These are phyloP conservation scores for Ottelia alismoides DNA, from an alignment of 106 monocot genomes.

Conservation along the genomic window DNA sequence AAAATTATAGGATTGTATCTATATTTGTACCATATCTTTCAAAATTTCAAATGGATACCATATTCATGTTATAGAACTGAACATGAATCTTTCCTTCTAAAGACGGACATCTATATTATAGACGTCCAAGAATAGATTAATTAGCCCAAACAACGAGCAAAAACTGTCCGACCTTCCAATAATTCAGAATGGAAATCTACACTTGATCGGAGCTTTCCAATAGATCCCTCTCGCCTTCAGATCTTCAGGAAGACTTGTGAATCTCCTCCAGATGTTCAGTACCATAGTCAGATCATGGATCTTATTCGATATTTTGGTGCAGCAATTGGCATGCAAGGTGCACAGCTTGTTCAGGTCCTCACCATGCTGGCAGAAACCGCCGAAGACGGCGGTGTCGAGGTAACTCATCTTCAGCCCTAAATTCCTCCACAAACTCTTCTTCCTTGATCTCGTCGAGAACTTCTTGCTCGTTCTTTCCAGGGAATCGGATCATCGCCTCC, in stretches of 20 bases:
- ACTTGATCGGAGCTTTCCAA: constrained; percentile 23
- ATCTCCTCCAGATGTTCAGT: constrained; percentile 27
- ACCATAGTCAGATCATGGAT: constrained; percentile 20
- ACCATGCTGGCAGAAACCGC: constrained; percentile 25
- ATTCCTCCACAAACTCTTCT: neutral
- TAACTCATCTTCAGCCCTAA: constrained; percentile 9
- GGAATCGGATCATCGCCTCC: constrained; percentile 5
- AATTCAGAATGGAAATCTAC: no score
- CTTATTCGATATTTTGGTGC: constrained; percentile 22
- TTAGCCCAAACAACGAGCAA: no score
- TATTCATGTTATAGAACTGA: no score
- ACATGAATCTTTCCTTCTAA: no score
- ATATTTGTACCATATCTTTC: no score
- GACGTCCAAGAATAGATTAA: no score
- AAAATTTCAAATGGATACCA: no score
- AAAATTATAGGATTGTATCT: no score
- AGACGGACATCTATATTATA: no score
- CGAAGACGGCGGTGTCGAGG: constrained; percentile 18
- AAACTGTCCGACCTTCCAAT: no score
- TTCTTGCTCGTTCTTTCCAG: constrained; percentile 18
- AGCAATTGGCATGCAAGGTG: constrained; percentile 48
- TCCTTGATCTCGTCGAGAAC: constrained; percentile 27
- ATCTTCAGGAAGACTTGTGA: constrained; percentile 3
- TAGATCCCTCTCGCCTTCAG: constrained; percentile 1
- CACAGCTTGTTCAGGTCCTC: constrained; percentile 20